Conservation (phyloP, 2,329 filamentous ascomycete genomes). For the Helminthosporium solani region DNA sequence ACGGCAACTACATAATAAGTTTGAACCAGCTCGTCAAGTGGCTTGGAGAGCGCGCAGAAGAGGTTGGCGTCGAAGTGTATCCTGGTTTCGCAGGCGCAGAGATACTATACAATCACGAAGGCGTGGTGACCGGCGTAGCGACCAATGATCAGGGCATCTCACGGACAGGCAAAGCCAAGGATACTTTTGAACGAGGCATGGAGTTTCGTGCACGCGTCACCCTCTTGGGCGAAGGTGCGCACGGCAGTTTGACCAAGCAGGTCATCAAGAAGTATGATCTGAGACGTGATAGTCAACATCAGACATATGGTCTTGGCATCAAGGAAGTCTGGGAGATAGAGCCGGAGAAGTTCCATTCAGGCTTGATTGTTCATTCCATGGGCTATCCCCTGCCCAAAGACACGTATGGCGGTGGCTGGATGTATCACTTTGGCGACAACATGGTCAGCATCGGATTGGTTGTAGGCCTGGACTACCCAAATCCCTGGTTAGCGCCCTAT, state of each 20-base stretch:
- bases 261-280: conserved; percentile 93
- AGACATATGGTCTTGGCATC: conserved; percentile 91
- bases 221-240: conserved; percentile 90
- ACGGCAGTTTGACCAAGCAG: conserved; percentile 93
- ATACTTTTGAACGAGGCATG: conserved; percentile 94
- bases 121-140: conserved; percentile 88
- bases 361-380: conserved; percentile 84
- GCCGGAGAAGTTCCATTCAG: conserved; percentile 87
- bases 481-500: conserved; percentile 95
- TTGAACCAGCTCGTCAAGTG: conserved; percentile 94
- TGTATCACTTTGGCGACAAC: conserved; percentile 99
- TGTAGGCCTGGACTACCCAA: conserved; percentile 90
- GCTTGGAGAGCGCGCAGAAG: conserved; percentile 95
- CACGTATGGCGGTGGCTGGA: conserved; percentile 96
- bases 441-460: conserved; percentile 90
- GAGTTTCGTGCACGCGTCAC: conserved; percentile 94
- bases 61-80: conserved; percentile 93
- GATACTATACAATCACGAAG: conserved; percentile 81
- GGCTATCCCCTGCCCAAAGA: conserved; percentile 86
- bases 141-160: conserved; percentile 91
- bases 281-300: conserved; percentile 81
- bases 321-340: conserved; percentile 98
- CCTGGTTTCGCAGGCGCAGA: conserved; percentile 94
- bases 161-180: conserved; percentile 80
- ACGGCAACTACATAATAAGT: conserved; percentile 96